A percentile compares a stretch with the other conserved stretches of the same genome.
phyloP scores from a whole-genome alignment of 2,329 filamentous ascomycete species.

The Akanthomyces lecanii region DNA sequence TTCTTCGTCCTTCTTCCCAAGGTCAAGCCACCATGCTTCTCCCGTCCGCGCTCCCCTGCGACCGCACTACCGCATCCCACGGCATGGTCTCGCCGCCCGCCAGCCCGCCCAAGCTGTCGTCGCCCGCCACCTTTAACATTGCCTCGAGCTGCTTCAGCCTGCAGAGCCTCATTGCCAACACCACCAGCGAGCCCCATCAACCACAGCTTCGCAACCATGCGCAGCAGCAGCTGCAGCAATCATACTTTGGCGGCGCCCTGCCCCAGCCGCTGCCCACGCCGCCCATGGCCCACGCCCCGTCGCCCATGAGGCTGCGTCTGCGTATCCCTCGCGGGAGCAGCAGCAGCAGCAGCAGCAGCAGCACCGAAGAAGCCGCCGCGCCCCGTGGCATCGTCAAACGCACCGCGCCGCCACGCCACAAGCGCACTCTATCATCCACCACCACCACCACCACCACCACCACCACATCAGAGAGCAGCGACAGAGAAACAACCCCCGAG shows the following conservation, averaged over 20 bases:
- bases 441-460: not conserved
- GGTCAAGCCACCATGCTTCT: slow-evolving; percentile 45
- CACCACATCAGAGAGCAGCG: not conserved
- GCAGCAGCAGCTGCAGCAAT: not conserved
- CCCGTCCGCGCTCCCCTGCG: slow-evolving; percentile 56
- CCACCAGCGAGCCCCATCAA: slow-evolving; percentile 19
- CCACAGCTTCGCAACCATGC: not conserved
- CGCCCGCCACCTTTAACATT: slow-evolving; percentile 49
- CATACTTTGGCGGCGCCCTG: slow-evolving; percentile 32
- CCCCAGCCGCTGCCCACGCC: slow-evolving; percentile 49
- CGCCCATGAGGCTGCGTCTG: slow-evolving; percentile 52
- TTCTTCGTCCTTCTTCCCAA: not conserved
- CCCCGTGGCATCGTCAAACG: slow-evolving; percentile 52
- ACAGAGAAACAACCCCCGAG: not conserved
- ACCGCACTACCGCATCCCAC: slow-evolving; percentile 44
- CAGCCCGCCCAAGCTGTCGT: slow-evolving; percentile 46
- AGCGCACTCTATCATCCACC: not conserved
- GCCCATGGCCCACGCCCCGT: slow-evolving; percentile 48
- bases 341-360: slow-evolving; percentile 32
- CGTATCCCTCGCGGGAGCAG: slow-evolving; percentile 39
- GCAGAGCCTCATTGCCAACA: slow-evolving; percentile 51
- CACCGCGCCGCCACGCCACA: slow-evolving; percentile 34
- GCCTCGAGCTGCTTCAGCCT: slow-evolving; percentile 58
- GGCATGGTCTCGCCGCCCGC: slow-evolving; percentile 56
- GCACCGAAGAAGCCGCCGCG: slow-evolving; percentile 26